A percentile compares a stretch with the other conserved stretches of the same genome.
Evolutionary conservation across 2,329 filamentous ascomycete genomes (phyloP).

Genomic region (Xenoacremonium recifei): DNA sequence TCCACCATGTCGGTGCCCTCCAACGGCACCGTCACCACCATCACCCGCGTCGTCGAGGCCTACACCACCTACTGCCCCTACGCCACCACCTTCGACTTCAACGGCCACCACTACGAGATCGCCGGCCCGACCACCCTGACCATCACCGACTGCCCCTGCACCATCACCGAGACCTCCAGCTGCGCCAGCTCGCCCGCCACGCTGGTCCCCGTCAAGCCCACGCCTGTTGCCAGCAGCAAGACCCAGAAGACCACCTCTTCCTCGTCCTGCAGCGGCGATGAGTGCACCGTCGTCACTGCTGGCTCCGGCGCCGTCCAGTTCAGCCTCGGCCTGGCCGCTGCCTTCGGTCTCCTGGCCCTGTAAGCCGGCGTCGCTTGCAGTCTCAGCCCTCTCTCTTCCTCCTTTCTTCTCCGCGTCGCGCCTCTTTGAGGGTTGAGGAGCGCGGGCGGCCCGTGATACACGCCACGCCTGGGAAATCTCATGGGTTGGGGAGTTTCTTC

Average conservation of each 20-base stretch:
- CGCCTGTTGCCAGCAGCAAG: too few relatives aligned
- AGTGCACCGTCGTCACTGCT: conserved; percentile 24
- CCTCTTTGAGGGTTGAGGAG: too few relatives aligned
- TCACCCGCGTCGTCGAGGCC: conserved; percentile 33
- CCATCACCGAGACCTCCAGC: conserved; percentile 31
- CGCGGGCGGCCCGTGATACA: too few relatives aligned
- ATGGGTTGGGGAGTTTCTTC: conserved; percentile 14
- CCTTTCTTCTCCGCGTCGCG: too few relatives aligned
- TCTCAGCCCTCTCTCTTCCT: too few relatives aligned
- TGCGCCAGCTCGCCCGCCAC: conserved; percentile 3
- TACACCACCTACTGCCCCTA: conserved; percentile 43
- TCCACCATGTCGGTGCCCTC: conserved; percentile 6
- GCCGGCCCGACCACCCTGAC: conserved; percentile 54
- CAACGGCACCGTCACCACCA: conserved; percentile 26
- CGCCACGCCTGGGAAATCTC: too few relatives aligned
- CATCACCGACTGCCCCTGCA: conserved; percentile 55
- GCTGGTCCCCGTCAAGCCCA: too few relatives aligned
- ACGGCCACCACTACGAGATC: conserved; percentile 52
- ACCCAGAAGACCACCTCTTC: too few relatives aligned
- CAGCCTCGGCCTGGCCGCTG: conserved; percentile 29
- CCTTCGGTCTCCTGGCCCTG: conserved; percentile 28
- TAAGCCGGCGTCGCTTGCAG: too few relatives aligned
- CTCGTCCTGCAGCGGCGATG: too few relatives aligned
- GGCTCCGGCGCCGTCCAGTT: conserved; percentile 23
- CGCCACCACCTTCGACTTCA: conserved; percentile 51